Evolutionary conservation across 352 stramenopile genomes (phyloP), one percentile per base, ranked within the genome.

Genomic region (Globisporangium paroecandrum): DNA sequence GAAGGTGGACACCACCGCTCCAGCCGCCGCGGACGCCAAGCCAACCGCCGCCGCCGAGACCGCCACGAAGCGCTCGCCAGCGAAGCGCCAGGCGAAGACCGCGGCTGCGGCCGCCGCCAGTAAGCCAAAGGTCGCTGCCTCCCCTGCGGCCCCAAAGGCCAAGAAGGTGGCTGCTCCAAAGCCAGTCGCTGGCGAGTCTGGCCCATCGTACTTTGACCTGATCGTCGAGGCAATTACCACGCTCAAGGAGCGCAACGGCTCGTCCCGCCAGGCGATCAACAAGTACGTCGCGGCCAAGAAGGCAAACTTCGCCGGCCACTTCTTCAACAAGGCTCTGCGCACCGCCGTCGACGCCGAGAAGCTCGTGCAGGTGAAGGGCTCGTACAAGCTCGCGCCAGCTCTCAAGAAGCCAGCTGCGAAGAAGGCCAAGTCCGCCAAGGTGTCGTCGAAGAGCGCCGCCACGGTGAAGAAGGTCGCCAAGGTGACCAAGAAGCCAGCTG

Each of bases 161-260:
- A 65, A 73, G 62, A 75, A 74, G 68, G 68, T 70, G 18, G 71
- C 74, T n/a, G 53, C 64, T 15, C 61, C 72, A n/a, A 82, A 79
- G 71, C 34, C 72, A 8, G 65, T 59, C 1, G 58, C 69, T 0
- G 72, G 66, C 24, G 78, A 86, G 15, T 54, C 29, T 22, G 86
- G 88, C 12, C 82, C 83, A 24, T 90, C 85, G 58, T 95, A 97
- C 81, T 95, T 94, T 62, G 89, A 97, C 22, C 75, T 95, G 59
- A 96, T 98, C 59, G 90, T 93, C 38, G 86, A 96, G 56, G 92
- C 91, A 36, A 97, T 98, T 69, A 64, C 80, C 65, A 82, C 84
- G 69, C 86, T 98, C 20, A 98, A 98, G 77, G 93, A 98, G 75
- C 94, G 93, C 73, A 97, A 81, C 58, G 94, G 94, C 55, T 98